phyloP scores from a whole-genome alignment of 2,329 filamentous ascomycete genomes.

The Colletotrichum gloeosporioides region DNA sequence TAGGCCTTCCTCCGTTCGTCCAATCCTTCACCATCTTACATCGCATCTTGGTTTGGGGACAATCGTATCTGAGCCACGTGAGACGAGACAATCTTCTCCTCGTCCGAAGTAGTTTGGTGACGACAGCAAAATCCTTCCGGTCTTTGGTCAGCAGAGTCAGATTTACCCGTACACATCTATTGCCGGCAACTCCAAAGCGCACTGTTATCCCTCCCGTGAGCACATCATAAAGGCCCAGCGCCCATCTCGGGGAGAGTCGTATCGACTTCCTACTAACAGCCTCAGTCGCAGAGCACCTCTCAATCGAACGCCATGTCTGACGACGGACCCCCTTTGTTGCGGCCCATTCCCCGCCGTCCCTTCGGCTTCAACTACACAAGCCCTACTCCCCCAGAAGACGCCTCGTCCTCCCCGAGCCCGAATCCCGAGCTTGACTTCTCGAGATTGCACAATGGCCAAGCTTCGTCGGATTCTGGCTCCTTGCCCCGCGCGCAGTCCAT shows the following conservation, averaged over 20 bases:
- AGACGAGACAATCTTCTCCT: constrained; percentile 9
- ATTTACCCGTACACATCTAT: neutral
- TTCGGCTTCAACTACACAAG: constrained; percentile 65
- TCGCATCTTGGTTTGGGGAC: neutral
- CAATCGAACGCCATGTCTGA: constrained; percentile 36
- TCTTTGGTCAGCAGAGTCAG: neutral
- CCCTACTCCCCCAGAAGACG: constrained; percentile 48
- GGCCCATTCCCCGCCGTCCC: constrained; percentile 74
- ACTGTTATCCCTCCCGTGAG: neutral
- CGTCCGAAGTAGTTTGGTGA: constrained; percentile 12
- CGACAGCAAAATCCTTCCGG: neutral
- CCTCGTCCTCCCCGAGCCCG: constrained; percentile 39
- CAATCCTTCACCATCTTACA: neutral
- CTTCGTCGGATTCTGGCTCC: constrained; percentile 36
- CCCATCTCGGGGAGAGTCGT: neutral
- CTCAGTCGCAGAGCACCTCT: neutral
- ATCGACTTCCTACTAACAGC: neutral
- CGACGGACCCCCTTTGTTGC: constrained; percentile 61
- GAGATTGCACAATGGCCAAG: constrained; percentile 27
- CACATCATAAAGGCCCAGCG: neutral
- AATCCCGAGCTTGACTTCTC: constrained; percentile 48
- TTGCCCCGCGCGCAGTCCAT: constrained; percentile 77
- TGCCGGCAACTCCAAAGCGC: neutral
- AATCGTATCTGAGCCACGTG: neutral
- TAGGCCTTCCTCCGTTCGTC: neutral